phyloP scores from a whole-genome alignment of 768 basidiomycete species.

The Leucogyrophana mollusca region DNA sequence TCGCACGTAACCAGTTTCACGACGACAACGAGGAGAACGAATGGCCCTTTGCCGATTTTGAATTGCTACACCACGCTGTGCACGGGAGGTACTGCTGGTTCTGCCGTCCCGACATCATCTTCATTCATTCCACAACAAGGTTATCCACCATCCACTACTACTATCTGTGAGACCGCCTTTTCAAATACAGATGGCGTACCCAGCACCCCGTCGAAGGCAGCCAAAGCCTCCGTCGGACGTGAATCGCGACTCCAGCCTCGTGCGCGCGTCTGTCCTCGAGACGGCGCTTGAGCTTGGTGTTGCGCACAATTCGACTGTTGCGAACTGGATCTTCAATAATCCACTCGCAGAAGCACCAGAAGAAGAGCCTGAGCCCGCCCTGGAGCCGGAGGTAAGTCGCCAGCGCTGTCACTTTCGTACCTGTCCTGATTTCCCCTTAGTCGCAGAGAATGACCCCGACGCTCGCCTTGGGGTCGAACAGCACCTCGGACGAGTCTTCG shows the following conservation, averaged over 20 bases:
- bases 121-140: conserved; percentile 12
- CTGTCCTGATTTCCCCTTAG: conserved; percentile 6
- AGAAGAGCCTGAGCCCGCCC: conserved; percentile 23
- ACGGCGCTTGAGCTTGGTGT: conserved; percentile 69
- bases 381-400: conserved; percentile 6
- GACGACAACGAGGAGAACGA: too few species aligned
- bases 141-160: too few species aligned
- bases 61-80: too few species aligned
- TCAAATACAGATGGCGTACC: conserved; percentile 17
- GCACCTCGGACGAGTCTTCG: conserved; percentile 42
- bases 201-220: conserved; percentile 26
- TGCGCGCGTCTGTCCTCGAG: conserved; percentile 75
- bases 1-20: too few species aligned
- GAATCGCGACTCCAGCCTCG: conserved; percentile 52
- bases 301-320: conserved; percentile 54
- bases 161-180: conserved; percentile 6
- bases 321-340: conserved; percentile 73
- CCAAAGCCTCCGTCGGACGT: conserved; percentile 11
- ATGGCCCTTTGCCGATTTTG: too few species aligned
- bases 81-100: too few species aligned
- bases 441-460: conserved; percentile 28
- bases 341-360: conserved; percentile 58
- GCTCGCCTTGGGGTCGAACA: conserved; percentile 39
- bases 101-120: neutral
- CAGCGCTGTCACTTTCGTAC: neutral